A percentile compares a stretch with the other conserved stretches of the same genome.
Conservation (phyloP, 805 yeast genomes). For the Candida corydali region DNA sequence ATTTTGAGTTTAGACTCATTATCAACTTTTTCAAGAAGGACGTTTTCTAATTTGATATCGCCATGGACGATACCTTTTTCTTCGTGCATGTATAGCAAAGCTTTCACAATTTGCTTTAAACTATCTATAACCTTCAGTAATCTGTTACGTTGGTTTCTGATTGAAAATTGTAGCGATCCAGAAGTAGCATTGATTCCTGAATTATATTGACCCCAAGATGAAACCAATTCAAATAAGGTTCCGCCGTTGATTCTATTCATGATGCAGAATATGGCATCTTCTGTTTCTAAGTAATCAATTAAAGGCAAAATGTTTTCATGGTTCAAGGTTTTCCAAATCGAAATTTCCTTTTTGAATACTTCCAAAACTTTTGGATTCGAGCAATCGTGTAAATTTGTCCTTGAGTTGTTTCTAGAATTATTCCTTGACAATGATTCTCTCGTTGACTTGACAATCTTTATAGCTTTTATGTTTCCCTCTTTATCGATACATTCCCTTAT, state of each 20-base stretch:
- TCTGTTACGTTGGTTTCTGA: slow-evolving; percentile 27
- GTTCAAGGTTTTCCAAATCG: slow-evolving; percentile 66
- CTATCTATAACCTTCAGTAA: slow-evolving; percentile 30
- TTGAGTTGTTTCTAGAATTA: not conserved
- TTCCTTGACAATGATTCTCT: slow-evolving; percentile 10
- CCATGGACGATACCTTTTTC: slow-evolving; percentile 67
- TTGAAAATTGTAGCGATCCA: slow-evolving; percentile 26
- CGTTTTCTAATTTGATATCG: slow-evolving; percentile 79
- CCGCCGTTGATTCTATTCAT: slow-evolving; percentile 71
- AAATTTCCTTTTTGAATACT: slow-evolving; percentile 66
- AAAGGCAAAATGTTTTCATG: slow-evolving; percentile 67
- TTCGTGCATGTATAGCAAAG: slow-evolving; percentile 56
- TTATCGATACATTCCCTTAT: slow-evolving; percentile 60
- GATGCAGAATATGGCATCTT: slow-evolving; percentile 63
- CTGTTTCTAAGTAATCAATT: slow-evolving; percentile 56
- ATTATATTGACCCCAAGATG: slow-evolving; percentile 55
- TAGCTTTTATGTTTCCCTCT: slow-evolving; percentile 45
- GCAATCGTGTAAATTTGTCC: not conserved
- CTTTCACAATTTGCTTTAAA: slow-evolving; percentile 52
- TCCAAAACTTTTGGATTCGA: slow-evolving; percentile 41
- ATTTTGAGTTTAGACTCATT: slow-evolving; percentile 34
- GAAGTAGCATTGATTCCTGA: slow-evolving; percentile 20
- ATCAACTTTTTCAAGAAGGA: slow-evolving; percentile 47
- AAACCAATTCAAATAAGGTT: slow-evolving; percentile 72
- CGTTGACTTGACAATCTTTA: slow-evolving; percentile 51